A percentile compares a stretch with the other conserved stretches of the same genome.
phyloP scores from a whole-genome alignment of 2,329 filamentous ascomycete genomes.

The Paecilomyces formosus region DNA sequence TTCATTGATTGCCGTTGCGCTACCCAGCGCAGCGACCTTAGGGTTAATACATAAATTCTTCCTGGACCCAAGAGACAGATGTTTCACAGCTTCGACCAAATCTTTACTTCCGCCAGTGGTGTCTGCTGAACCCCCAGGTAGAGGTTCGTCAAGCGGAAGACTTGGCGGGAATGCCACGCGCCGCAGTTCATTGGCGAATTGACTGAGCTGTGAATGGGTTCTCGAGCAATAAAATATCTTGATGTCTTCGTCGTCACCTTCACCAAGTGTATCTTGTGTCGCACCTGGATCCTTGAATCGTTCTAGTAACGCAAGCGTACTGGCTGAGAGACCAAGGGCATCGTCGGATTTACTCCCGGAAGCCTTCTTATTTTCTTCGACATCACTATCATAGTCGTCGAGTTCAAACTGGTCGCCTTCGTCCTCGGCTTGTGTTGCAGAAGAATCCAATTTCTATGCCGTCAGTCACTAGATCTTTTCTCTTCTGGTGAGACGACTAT shows the following conservation, averaged over 20 bases:
- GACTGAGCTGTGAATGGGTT: conserved; percentile 84
- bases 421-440: conserved; percentile 14
- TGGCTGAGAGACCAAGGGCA: conserved; percentile 55
- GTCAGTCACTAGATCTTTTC: neutral
- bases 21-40: conserved; percentile 62
- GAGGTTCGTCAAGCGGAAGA: conserved; percentile 42
- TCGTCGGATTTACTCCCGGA: conserved; percentile 21
- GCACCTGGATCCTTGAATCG: conserved; percentile 48
- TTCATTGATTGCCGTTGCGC: conserved; percentile 80
- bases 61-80: conserved; percentile 75
- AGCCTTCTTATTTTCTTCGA: conserved; percentile 33
- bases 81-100: conserved; percentile 60
- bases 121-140: conserved; percentile 1
- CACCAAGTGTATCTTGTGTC: conserved; percentile 31
- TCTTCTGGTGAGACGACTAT: neutral
- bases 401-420: conserved; percentile 67
- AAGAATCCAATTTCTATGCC: conserved; percentile 20
- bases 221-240: conserved; percentile 91
- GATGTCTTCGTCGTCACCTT: conserved; percentile 52
- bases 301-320: conserved; percentile 67
- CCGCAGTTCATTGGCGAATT: conserved; percentile 76
- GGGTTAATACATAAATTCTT: conserved; percentile 89
- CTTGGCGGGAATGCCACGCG: conserved; percentile 71
- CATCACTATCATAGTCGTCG: conserved; percentile 64
- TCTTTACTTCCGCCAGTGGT: conserved; percentile 15